A percentile compares a stretch with the other conserved stretches of the same genome.
Conservation (phyloP, 805 yeast species). For the Yarrowia sp. region DNA sequence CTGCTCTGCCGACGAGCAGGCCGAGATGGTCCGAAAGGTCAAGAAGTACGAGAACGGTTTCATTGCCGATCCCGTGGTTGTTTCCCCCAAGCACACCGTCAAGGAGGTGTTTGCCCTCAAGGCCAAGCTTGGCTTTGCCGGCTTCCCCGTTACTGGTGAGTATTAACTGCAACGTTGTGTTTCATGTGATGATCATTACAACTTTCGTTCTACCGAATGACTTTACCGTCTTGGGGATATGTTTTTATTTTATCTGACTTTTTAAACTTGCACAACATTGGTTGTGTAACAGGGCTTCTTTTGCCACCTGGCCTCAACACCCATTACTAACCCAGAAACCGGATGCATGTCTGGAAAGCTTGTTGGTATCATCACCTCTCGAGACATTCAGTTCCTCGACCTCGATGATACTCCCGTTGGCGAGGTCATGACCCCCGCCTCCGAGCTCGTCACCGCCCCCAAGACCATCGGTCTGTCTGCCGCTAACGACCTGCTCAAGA, state of each 20-base stretch:
- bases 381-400: constrained; percentile 96
- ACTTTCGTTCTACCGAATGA: constrained; percentile 99
- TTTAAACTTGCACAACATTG: too few species aligned
- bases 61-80: constrained; percentile 91
- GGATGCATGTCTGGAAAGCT: constrained; percentile 90
- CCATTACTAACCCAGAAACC: constrained; percentile 59
- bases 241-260: constrained; percentile 45
- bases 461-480: constrained; percentile 80
- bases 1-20: constrained; percentile 96
- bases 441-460: constrained; percentile 80
- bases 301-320: background rate
- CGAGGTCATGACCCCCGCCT: constrained; percentile 77
- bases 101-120: constrained; percentile 79
- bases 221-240: constrained; percentile 97
- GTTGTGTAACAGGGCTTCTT: background rate
- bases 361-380: constrained; percentile 93
- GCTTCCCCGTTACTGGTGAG: constrained; percentile 99
- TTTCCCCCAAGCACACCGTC: constrained; percentile 77
- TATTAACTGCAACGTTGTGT: constrained; percentile 46
- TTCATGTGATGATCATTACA: constrained; percentile 56
- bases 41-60: constrained; percentile 98
- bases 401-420: constrained; percentile 66
- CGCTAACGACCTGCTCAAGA: constrained; percentile 89
- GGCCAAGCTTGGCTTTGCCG: constrained; percentile 83
- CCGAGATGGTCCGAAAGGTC: constrained; percentile 96